phyloP scores from a whole-genome alignment of 345 rosid genomes.

The Lagerstroemia speciosa region DNA sequence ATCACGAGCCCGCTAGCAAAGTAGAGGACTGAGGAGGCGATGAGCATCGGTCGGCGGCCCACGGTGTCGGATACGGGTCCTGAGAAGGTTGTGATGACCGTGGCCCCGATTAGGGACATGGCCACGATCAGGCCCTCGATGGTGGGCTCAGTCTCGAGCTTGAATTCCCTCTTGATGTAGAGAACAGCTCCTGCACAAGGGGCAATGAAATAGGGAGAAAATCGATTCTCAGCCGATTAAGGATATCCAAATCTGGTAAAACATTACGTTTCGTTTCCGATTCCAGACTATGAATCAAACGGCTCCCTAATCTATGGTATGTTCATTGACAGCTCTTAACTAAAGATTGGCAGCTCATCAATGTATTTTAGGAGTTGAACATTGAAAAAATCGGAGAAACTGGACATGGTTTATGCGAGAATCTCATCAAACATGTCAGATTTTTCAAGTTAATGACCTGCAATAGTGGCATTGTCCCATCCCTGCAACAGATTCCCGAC shows the following conservation, averaged over 20 bases:
- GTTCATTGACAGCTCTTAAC: too few species aligned
- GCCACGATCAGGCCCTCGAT: conserved; percentile 41
- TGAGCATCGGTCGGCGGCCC: conserved; percentile 35
- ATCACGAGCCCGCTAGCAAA: conserved; percentile 31
- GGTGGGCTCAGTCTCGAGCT: conserved; percentile 26
- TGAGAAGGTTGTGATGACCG: conserved; percentile 28
- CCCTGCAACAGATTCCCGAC: conserved; percentile 38
- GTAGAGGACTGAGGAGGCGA: conserved; percentile 28
- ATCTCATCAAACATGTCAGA: too few species aligned
- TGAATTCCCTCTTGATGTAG: conserved; percentile 36
- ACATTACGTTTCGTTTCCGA: too few species aligned
- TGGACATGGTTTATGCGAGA: too few species aligned
- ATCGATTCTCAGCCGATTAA: not conserved
- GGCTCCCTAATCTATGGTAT: too few species aligned
- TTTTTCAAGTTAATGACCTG: conserved; percentile 15
- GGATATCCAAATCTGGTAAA: not conserved
- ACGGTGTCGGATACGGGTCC: conserved; percentile 28
- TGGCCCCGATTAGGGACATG: conserved; percentile 33
- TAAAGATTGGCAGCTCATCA: too few species aligned
- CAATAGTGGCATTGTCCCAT: conserved; percentile 41
- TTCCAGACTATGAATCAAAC: too few species aligned
- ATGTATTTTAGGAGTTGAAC: too few species aligned
- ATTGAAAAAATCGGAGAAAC: too few species aligned
- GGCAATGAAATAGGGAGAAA: not conserved
- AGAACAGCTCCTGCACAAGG: conserved; percentile 25